Evolutionary conservation across 1,284 basidiomycete species (phyloP), one percentile per base, ranked within the genome.

Genomic region (Stereum hirsutum): DNA sequence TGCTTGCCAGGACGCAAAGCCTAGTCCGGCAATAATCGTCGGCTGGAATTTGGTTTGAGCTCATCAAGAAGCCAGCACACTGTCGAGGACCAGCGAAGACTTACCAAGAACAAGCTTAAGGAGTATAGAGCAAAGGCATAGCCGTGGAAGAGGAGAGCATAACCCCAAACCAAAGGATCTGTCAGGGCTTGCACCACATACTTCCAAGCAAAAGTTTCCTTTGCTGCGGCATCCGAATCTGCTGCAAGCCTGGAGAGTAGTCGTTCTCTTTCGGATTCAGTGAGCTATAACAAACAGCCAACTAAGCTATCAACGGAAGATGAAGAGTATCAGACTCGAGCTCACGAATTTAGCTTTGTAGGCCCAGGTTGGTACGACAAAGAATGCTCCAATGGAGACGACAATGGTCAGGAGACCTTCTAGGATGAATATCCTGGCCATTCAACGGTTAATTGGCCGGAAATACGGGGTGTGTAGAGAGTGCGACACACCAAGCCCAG

Each of bases 101-200:
- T 39, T 52, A 74, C 74, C 63, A 75, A 49, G 55, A 76, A 78
- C 5, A 77, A 56, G 53, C 72, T 74, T 46, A 75, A 52, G 14
- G 74, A 74, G 51, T 76, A 78, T 12, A 73, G 51, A 10, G 69
- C 72, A 51, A 78, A 77, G 0, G 79, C 72, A 51, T 74, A 79
- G 1, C 76, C 77, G 49, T 85, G 78, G 62, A 81, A 84, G 12
- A 82, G 63, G 28, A 83, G 54, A 0, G 74, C 73, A 59, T 84
- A 86, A 28, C 63, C 72, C 70, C 79, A 84, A 8, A 79, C 74
- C 25, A 78, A 59, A 41, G 71, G 75, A 49, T 82, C 76, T 39
- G 58, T 67, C 46, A 80, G 62, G 3, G 81, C 78, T 46, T 74
- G 69, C 15, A 60, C 58, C 26, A 76, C 74, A 45, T 66, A 73